Base-by-base conservation (phyloP, 2,329 filamentous ascomycete species). In the Pseudocercospora fuligena region DNA sequence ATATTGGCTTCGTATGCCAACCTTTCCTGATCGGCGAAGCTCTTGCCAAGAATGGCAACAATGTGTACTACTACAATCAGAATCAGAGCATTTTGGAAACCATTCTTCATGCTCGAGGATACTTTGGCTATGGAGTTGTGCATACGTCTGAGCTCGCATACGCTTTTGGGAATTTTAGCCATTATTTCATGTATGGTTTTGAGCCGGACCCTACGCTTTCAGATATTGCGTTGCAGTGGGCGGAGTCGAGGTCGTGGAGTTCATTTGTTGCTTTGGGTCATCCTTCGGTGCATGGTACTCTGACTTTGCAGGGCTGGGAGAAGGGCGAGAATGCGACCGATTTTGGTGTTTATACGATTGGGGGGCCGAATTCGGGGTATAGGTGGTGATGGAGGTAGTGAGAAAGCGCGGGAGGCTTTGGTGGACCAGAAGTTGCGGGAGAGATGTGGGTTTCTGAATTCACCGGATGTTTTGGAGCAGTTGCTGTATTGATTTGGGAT, bases 91-190 rank as follows among this genome's bases (percentile, higher is more conserved):
- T 87, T n/a, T 74, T 86, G 2, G 81, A 80, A 3, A 77, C 80
- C 0, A 78, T 83, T 33, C 72, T 86, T 19, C 74, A 75, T 11
- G 25, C 62, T 3, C 59, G 75, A 3, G 69, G 70, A 11, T 68
- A 75, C 2, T 74, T 78, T 0, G 82, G 82, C 1, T 70, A 82
- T 5, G 85, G 85, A 31, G 76, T 82, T 0, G 78, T 85, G 4
- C 85, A 88, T 72, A 85, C 83, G 0, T 82, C 83, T 0, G 85
- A 87, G 60, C 82, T 87, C 23, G 81, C 83, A 4, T 87, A 86
- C 73, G 75, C 85, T 3, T 87, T 83, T 66, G 84, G 70, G 25
- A 73, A 73, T 29, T 59, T 74, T 5, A 68, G 80, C 2, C 76
- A 80, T 60, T 87, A 83, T 72, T 78, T 84, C 60, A 71, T 73